Percentiles rank a stretch among this genome's conserved stretches.
Evolutionary conservation across 768 basidiomycete species (phyloP).

Genomic region (Agaricus sinodeliciosus): DNA sequence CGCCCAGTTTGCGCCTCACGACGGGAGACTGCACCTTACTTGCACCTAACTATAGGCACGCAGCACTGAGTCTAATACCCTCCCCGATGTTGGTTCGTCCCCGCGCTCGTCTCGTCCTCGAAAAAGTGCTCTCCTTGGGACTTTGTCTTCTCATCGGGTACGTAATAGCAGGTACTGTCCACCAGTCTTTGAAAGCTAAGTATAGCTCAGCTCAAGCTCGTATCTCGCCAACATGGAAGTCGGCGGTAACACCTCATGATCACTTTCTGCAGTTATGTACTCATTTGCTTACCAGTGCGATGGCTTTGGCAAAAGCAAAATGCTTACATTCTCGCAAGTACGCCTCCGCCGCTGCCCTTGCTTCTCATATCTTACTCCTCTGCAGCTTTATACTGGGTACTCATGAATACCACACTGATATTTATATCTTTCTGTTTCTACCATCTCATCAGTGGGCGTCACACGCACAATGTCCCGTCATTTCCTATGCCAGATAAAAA

Average conservation of each 20-base stretch:
- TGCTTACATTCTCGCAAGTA: constrained; percentile 19
- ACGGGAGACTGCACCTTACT: too few species aligned
- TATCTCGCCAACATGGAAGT: constrained; percentile 26
- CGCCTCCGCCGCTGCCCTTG: neutral
- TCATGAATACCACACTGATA: constrained; percentile 20
- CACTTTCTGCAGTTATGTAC: neutral
- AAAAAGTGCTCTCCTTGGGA: neutral
- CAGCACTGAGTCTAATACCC: neutral
- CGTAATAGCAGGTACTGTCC: neutral
- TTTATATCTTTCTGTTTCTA: constrained; percentile 24
- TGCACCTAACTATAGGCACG: too few species aligned
- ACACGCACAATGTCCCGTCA: constrained; percentile 24
- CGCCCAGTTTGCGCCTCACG: too few species aligned
- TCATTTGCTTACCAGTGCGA: constrained; percentile 15
- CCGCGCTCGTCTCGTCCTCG: neutral
- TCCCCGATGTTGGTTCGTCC: too few species aligned
- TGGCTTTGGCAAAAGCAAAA: constrained; percentile 23
- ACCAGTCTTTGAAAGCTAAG: neutral
- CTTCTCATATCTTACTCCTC: neutral
- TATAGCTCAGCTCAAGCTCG: constrained; percentile 25
- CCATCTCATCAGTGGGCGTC: constrained; percentile 26
- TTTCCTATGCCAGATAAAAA: constrained; percentile 26
- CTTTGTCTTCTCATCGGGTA: constrained; percentile 7
- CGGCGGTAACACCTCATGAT: constrained; percentile 19
- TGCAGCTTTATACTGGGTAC: constrained; percentile 24